phyloP scores from a whole-genome alignment of 129 eudicot genomes.

The Apium graveolens region DNA sequence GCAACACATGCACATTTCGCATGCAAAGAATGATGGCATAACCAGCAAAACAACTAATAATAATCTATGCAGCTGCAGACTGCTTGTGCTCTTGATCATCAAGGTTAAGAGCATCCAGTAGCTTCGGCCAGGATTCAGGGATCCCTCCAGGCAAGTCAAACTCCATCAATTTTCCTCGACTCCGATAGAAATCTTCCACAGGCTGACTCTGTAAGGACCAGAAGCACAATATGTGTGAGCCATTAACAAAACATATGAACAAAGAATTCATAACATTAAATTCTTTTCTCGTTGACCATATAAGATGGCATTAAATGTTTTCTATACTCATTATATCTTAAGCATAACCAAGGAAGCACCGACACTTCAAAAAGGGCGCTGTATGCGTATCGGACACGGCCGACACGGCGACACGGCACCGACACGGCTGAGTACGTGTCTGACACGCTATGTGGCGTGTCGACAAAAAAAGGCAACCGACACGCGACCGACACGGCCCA shows the following conservation, averaged over 20 bases:
- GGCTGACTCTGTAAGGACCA: constrained; percentile 75
- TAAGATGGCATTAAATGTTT: neutral
- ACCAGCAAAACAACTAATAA: neutral
- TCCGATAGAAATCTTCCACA: constrained; percentile 76
- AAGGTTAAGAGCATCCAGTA: constrained; percentile 81
- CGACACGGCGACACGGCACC: too few species aligned
- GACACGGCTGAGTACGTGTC: too few species aligned
- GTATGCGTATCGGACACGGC: too few species aligned
- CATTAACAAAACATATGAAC: neutral
- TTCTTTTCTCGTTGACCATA: neutral
- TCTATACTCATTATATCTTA: neutral
- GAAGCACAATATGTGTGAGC: neutral
- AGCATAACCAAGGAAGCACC: too few species aligned
- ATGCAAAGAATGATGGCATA: constrained; percentile 36
- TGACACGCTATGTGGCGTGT: too few species aligned
- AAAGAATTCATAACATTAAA: neutral
- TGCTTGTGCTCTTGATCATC: constrained; percentile 73
- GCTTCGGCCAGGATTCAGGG: constrained; percentile 93
- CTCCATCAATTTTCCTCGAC: constrained; percentile 72
- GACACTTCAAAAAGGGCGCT: too few species aligned
- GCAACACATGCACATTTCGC: constrained; percentile 37
- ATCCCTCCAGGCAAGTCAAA: constrained; percentile 95
- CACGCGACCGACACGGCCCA: too few species aligned
- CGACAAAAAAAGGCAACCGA: too few species aligned
- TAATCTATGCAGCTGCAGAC: constrained; percentile 59